Evolutionary conservation across 1,139 yeast species (phyloP).

Genomic region (Pichia sp.): DNA sequence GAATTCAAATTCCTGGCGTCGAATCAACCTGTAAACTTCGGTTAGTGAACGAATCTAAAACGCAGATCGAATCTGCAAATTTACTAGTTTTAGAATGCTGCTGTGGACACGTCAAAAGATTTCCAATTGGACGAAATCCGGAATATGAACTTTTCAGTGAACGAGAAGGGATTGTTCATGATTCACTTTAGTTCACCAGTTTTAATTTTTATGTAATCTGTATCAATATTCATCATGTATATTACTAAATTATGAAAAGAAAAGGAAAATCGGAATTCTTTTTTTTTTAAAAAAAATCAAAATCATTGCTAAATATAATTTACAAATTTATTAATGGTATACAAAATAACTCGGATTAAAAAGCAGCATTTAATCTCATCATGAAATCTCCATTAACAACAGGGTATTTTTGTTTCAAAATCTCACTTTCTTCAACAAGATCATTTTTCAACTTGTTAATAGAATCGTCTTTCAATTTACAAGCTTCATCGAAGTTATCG

Average conservation of each 20-base stretch:
- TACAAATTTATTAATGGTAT: background rate
- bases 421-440: conserved; percentile 5
- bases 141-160: conserved; percentile 27
- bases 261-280: background rate
- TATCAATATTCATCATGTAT: no score
- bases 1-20: conserved; percentile 40
- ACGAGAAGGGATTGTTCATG: conserved; percentile 5
- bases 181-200: no score
- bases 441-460: background rate
- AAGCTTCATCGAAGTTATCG: conserved; percentile 2
- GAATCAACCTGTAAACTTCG: conserved; percentile 23
- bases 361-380: background rate
- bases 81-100: conserved; percentile 26
- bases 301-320: background rate
- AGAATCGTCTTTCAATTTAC: background rate
- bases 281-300: no score
- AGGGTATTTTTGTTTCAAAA: background rate
- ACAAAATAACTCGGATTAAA: background rate
- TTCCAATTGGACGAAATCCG: conserved; percentile 31
- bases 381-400: background rate
- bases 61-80: conserved; percentile 23
- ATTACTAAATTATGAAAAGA: background rate
- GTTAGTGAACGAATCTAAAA: conserved; percentile 26
- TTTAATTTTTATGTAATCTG: no score
- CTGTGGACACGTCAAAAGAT: conserved; percentile 32